A percentile compares a stretch with the other conserved stretches of the same genome.
These are phyloP conservation scores for Pseudozyma flocculosa DNA, from an alignment of 1,284 basidiomycete species.

Conservation along the genomic window DNA sequence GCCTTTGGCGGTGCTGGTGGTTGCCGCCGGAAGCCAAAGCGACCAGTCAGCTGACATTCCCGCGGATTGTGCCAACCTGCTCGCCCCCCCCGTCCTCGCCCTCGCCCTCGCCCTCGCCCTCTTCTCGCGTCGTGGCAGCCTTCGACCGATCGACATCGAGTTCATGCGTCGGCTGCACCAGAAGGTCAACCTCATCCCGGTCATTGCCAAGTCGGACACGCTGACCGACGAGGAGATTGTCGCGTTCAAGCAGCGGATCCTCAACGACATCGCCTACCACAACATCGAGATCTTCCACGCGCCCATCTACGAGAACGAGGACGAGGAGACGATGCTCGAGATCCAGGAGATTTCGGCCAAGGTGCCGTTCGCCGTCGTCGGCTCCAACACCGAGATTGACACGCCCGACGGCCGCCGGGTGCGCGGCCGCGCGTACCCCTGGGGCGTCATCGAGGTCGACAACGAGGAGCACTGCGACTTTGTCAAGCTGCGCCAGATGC, in stretches of 20 bases:
- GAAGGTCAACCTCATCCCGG: slow-evolving; percentile 56
- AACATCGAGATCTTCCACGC: slow-evolving; percentile 55
- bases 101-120: no score
- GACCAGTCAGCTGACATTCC: no score
- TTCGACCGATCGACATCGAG: slow-evolving; percentile 56
- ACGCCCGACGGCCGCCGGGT: slow-evolving; percentile 54
- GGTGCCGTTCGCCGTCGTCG: slow-evolving; percentile 56
- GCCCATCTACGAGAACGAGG: slow-evolving; percentile 51
- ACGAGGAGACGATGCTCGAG: slow-evolving; percentile 56
- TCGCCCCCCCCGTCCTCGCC: no score
- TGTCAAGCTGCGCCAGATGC: slow-evolving; percentile 58
- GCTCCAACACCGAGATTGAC: slow-evolving; percentile 54
- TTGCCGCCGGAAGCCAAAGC: no score
- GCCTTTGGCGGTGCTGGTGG: no score
- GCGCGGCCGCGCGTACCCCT: slow-evolving; percentile 55
- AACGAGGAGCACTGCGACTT: slow-evolving; percentile 58
- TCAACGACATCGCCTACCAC: slow-evolving; percentile 55
- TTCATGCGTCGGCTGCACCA: slow-evolving; percentile 56
- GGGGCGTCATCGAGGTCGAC: slow-evolving; percentile 57
- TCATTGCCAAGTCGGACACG: slow-evolving; percentile 57
- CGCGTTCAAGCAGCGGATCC: slow-evolving; percentile 53
- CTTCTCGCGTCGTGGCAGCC: no score
- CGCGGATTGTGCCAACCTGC: no score
- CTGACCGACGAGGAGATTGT: slow-evolving; percentile 53
- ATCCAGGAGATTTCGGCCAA: slow-evolving; percentile 55